phyloP scores from a whole-genome alignment of 2,329 filamentous ascomycete genomes.

The Aureobasidium sp. region DNA sequence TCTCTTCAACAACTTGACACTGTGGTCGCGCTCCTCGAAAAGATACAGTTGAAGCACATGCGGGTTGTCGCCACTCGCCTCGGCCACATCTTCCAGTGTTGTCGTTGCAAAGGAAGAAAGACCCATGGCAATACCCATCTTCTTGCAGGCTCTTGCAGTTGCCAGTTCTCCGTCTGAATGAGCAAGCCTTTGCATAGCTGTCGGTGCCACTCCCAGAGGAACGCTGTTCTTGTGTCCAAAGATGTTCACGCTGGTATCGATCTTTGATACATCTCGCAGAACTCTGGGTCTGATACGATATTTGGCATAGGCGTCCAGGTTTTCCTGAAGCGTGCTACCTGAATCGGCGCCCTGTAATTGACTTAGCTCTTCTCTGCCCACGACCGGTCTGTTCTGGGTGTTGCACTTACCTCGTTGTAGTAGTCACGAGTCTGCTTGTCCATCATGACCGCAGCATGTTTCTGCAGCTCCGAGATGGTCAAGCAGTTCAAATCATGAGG shows the following conservation, averaged over 20 bases:
- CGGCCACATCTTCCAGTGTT: conserved; percentile 44
- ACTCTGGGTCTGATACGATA: conserved; percentile 36
- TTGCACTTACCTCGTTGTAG: conserved; percentile 26
- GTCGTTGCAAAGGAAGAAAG: conserved; percentile 43
- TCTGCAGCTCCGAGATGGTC: conserved; percentile 34
- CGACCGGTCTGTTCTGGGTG: no score
- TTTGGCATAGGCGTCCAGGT: conserved; percentile 44
- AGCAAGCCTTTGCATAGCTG: conserved; percentile 46
- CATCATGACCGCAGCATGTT: conserved; percentile 30
- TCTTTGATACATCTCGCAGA: conserved; percentile 31
- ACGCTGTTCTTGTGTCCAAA: conserved; percentile 39
- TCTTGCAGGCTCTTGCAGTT: conserved; percentile 41
- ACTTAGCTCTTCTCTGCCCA: neutral
- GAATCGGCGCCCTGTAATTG: conserved; percentile 24
- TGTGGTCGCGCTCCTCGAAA: conserved; percentile 45
- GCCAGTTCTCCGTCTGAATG: conserved; percentile 46
- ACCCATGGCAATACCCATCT: conserved; percentile 39
- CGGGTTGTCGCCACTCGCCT: conserved; percentile 31
- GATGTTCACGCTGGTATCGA: conserved; percentile 37
- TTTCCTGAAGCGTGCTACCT: conserved; percentile 37
- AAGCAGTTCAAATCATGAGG: conserved; percentile 34
- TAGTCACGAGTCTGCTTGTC: conserved; percentile 34
- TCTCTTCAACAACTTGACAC: conserved; percentile 30
- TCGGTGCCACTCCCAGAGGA: conserved; percentile 47
- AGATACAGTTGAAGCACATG: conserved; percentile 50